phyloP scores from a whole-genome alignment of 768 basidiomycete species.

The Russula compacta region DNA sequence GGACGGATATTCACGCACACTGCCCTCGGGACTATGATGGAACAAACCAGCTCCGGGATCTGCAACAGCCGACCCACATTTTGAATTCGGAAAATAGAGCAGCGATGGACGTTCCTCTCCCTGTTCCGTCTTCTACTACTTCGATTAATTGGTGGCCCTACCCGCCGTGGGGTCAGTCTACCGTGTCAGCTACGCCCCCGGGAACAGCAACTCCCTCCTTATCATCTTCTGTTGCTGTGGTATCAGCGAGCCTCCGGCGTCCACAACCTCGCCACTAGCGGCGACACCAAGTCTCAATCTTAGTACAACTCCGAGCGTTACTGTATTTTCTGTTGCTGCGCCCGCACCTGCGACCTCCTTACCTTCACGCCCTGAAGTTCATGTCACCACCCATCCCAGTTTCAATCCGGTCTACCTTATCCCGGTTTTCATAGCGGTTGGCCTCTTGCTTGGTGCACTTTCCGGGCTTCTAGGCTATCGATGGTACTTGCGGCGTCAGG shows the following conservation, averaged over 20 bases:
- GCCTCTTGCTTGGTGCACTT: conserved; percentile 22
- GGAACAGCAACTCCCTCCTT: background rate
- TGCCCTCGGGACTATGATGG: background rate
- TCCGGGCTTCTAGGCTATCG: conserved; percentile 21
- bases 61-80: background rate
- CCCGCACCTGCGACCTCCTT: conserved; percentile 22
- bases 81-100: background rate
- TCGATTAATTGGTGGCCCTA: conserved; percentile 31
- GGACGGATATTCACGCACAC: background rate
- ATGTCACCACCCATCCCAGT: background rate
- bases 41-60: background rate
- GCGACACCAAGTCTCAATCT: background rate
- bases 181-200: background rate
- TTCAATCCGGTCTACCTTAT: conserved; percentile 26
- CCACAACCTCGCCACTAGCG: background rate
- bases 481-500: conserved; percentile 9
- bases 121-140: background rate
- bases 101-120: background rate
- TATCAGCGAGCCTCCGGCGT: background rate
- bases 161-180: conserved; percentile 23
- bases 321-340: conserved; percentile 22
- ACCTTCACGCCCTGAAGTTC: conserved; percentile 8
- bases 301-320: conserved; percentile 1
- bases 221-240: background rate
- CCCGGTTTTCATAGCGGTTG: conserved; percentile 25